These are phyloP conservation scores for Cornus florida DNA, from an alignment of 148 eudicot genomes.

Conservation along the genomic window DNA sequence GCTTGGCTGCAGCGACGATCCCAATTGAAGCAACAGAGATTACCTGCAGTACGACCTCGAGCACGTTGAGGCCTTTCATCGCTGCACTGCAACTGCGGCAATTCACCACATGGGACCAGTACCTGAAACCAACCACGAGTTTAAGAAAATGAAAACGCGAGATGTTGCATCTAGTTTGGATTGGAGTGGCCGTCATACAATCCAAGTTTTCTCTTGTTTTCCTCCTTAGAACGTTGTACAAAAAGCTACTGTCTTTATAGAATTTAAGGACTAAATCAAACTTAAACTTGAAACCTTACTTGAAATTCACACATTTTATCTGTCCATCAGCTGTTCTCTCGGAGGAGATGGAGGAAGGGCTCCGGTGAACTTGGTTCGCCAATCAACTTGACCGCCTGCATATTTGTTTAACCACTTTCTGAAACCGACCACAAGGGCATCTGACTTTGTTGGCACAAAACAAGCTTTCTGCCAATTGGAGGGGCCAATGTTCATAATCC, in stretches of 20 bases:
- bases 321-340: constrained; percentile 73
- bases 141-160: neutral
- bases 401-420: constrained; percentile 83
- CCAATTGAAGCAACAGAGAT: constrained; percentile 43
- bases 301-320: constrained; percentile 29
- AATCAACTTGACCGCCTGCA: constrained; percentile 62
- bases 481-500: constrained; percentile 40
- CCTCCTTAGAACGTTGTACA: neutral
- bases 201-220: neutral
- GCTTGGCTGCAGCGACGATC: constrained; percentile 43
- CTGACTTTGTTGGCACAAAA: constrained; percentile 79
- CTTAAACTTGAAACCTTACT: neutral
- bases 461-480: constrained; percentile 69
- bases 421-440: constrained; percentile 61
- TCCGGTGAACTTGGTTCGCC: constrained; percentile 57
- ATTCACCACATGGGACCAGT: constrained; percentile 59
- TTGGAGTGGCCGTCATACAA: neutral
- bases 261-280: neutral
- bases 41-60: constrained; percentile 45
- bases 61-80: constrained; percentile 38
- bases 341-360: constrained; percentile 77
- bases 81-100: constrained; percentile 63
- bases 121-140: constrained; percentile 33
- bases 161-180: neutral
- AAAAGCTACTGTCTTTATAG: neutral